Evolutionary conservation across 2,329 filamentous ascomycete genomes (phyloP), one percentile per base, ranked within the genome.

Genomic region (Pezicula radicicola): DNA sequence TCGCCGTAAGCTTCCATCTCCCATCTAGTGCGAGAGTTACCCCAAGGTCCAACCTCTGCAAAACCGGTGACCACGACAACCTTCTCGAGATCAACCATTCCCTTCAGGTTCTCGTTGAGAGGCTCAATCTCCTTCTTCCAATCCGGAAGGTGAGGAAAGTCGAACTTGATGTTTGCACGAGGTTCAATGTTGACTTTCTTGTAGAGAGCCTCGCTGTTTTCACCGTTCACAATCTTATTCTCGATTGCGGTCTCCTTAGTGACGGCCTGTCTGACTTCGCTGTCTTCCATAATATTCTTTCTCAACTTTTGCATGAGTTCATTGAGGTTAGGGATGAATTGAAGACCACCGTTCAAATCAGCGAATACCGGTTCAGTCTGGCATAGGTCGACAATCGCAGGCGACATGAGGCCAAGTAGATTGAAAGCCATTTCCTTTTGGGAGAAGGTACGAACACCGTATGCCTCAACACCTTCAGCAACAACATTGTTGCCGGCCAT

Each of bases 391-490:
- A 96, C 92, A 63, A 99, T 89, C 27, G 87, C 82, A 36, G 94
- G 92, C 1, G 92, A 89, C 94, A 99, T 96, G 49, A 99, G 83
- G 61, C 94, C 93, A 42, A 99, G 83, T 60, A 99, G 75, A 74
- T 99, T 99, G 80, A 99, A 99, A 15, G 94, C 94, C 94, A 99
- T 99, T 73, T 99, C 94, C 70, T 96, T 91, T 75, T 97, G 94
- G 9, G 93, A 97, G 79, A 99, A 99, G 4, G 94, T 99, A 63
- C 94, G 91, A 25, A 97, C 94, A 64, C 94, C 94, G 60, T 95
- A 94, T 63, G 89, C 90, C 77, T 99, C 94, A 51, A 99, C 91
- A 54, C 93, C 94, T 70, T 97, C 93, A 35, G 94, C 94, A 59
- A 97, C 92, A 63, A 97, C 85, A 72, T 99, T 97, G 80, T 97